Evolutionary conservation across 495 filamentous ascomycete species (phyloP), one percentile per base, ranked within the genome.

Genomic region (Beverwykella pulmonaria): DNA sequence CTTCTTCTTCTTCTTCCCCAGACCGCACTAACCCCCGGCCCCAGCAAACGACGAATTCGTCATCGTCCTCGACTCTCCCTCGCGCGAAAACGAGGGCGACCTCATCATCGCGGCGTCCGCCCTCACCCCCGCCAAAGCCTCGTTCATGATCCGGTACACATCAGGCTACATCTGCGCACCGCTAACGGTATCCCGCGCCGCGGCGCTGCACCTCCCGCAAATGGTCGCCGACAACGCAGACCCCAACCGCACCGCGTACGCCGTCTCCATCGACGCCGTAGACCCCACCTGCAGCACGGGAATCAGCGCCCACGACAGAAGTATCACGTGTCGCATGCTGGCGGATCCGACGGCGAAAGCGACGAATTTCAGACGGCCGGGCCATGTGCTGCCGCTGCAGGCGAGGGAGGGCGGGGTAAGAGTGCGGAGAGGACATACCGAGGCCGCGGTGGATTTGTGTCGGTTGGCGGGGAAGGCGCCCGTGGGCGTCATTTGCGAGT

Each of bases 1-100:
- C 48, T 41, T 59, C 17, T 46, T 53, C 49, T 50, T 19, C 29
- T 64, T 36, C 4, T 4, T 44, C 53, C 17, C 20, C 39, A 30
- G 25, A 36, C 19, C 17, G 46, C 29, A 19, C 57, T 63, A 61
- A 60, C 58, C 20, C 47, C 27, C 30, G 53, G 52, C 49, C 44
- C 50, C 62, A 96, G 92, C 84, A 69, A 84, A 88, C 79, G 93
- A 92, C 76, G 86, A 98, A 76, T 98, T 98, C 83, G 91, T 98
- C 74, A 85, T 98, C 57, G 92, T 96, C 22, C 90, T 98, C 65
- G 95, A 98, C 79, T 88, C 89, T 63, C 85, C 89, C 52, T 83
- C 87, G 60, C 93, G 94, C 74, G 95, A 98, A 76, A 98, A 98
- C 78, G 95, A 98, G 82, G 95, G 92, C 71, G 94, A 98, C 79